Evolutionary conservation across 1,284 basidiomycete genomes (phyloP).

Genomic region (Grifola frondosa): DNA sequence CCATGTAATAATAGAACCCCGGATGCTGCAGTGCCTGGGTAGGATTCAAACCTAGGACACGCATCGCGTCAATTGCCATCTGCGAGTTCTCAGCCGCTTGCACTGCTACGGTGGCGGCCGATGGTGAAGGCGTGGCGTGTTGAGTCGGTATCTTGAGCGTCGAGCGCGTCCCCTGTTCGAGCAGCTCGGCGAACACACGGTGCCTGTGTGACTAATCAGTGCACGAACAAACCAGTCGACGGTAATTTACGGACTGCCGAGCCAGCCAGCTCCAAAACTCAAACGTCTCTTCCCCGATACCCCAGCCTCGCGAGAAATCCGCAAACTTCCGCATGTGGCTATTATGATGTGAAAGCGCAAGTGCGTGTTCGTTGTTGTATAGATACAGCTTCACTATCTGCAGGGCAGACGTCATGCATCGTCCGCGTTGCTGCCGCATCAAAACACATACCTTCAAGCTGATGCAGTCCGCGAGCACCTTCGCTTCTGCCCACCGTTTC

Average conservation of each 20-base stretch:
- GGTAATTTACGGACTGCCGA: slow-evolving; percentile 69
- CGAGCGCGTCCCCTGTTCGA: slow-evolving; percentile 76
- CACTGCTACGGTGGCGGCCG: slow-evolving; percentile 31
- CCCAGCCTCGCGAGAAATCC: slow-evolving; percentile 91
- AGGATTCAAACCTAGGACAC: slow-evolving; percentile 65
- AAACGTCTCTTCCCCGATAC: slow-evolving; percentile 94
- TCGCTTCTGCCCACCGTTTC: slow-evolving; percentile 98
- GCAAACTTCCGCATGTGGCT: slow-evolving; percentile 84
- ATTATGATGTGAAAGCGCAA: slow-evolving; percentile 79
- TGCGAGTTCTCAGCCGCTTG: slow-evolving; percentile 33
- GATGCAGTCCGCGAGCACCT: slow-evolving; percentile 91
- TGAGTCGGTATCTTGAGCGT: slow-evolving; percentile 68
- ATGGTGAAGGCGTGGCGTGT: slow-evolving; percentile 23
- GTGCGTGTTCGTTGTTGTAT: slow-evolving; percentile 81
- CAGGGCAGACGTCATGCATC: slow-evolving; percentile 1
- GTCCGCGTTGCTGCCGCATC: too few relatives aligned
- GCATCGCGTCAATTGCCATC: slow-evolving; percentile 51
- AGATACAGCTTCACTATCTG: slow-evolving; percentile 87
- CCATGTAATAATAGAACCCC: slow-evolving; percentile 88
- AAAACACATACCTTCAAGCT: slow-evolving; percentile 75
- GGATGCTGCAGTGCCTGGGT: slow-evolving; percentile 81
- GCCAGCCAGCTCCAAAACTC: slow-evolving; percentile 98
- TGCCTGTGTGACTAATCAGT: slow-evolving; percentile 49
- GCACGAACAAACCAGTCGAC: background rate
- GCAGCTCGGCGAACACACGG: slow-evolving; percentile 83